A percentile compares a stretch with the other conserved stretches of the same genome.
These are phyloP conservation scores for Colletotrichum tropicicola DNA, from an alignment of 2,329 filamentous ascomycete species.

Conservation along the genomic window DNA sequence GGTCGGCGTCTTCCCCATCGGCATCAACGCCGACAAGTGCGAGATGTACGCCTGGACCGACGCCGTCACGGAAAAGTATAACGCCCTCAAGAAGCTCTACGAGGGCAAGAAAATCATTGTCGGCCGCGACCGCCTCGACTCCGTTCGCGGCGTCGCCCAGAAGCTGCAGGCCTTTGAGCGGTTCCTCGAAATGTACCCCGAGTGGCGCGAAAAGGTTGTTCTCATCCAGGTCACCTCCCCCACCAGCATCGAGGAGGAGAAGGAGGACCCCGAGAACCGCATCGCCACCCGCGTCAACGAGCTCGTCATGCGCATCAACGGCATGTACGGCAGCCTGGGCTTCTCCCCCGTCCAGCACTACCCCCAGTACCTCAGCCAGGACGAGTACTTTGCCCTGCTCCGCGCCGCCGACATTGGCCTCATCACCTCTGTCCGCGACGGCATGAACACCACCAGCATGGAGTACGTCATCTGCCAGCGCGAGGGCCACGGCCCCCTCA, in stretches of 20 bases:
- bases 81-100: slow-evolving; percentile 79
- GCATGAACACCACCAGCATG: slow-evolving; percentile 97
- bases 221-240: slow-evolving; percentile 95
- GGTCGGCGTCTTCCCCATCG: slow-evolving; percentile 93
- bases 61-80: slow-evolving; percentile 75
- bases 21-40: slow-evolving; percentile 87
- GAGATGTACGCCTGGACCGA: slow-evolving; percentile 78
- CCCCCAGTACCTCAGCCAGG: slow-evolving; percentile 87
- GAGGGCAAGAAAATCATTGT: slow-evolving; percentile 95
- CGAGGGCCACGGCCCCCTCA: slow-evolving; percentile 85
- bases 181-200: slow-evolving; percentile 88
- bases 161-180: slow-evolving; percentile 94
- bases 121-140: slow-evolving; percentile 92
- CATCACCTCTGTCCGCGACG: slow-evolving; percentile 94
- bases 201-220: slow-evolving; percentile 92
- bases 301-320: slow-evolving; percentile 91
- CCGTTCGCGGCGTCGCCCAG: slow-evolving; percentile 91
- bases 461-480: slow-evolving; percentile 96
- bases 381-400: slow-evolving; percentile 95
- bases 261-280: slow-evolving; percentile 76
- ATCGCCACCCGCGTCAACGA: slow-evolving; percentile 90
- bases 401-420: slow-evolving; percentile 89
- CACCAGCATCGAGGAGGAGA: slow-evolving; percentile 80
- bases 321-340: slow-evolving; percentile 84
- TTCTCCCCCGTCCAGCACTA: slow-evolving; percentile 95